Conservation (phyloP, 2,329 filamentous ascomycete species). For the Amauroascus niger region DNA sequence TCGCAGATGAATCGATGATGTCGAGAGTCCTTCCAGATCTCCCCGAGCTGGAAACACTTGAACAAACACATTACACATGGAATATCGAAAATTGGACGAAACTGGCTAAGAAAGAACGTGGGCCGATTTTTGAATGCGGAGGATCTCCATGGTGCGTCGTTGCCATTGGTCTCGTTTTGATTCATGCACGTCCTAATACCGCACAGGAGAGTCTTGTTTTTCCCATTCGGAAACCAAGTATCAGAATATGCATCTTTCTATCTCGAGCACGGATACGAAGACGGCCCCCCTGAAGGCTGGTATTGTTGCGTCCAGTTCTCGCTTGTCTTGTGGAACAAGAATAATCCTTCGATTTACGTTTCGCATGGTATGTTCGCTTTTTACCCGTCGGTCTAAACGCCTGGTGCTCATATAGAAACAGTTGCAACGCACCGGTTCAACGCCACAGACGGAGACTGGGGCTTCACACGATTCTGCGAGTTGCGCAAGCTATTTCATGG, state of each 20-base stretch:
- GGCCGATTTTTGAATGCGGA: conserved; percentile 76
- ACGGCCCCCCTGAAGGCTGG: conserved; percentile 77
- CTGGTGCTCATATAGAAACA: conserved; percentile 21
- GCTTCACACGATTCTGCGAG: conserved; percentile 93
- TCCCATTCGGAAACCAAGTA: conserved; percentile 88
- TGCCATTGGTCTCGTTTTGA: background rate
- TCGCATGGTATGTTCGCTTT: conserved; percentile 52
- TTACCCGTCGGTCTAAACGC: background rate
- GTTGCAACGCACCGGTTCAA: conserved; percentile 92
- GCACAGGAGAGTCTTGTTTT: conserved; percentile 79
- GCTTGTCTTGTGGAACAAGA: conserved; percentile 85
- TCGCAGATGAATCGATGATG: conserved; percentile 71
- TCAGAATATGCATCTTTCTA: conserved; percentile 83
- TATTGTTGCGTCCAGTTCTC: conserved; percentile 94
- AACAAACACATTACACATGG: conserved; percentile 73
- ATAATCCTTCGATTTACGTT: conserved; percentile 73
- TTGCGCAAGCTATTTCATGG: conserved; percentile 72
- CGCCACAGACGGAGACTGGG: conserved; percentile 94
- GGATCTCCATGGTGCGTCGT: conserved; percentile 69
- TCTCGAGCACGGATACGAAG: conserved; percentile 82
- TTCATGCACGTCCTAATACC: conserved; percentile 20
- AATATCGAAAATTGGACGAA: conserved; percentile 73
- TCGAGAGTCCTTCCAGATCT: conserved; percentile 64
- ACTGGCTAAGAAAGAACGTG: conserved; percentile 70
- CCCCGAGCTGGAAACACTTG: conserved; percentile 69